These are phyloP conservation scores for Trichosporon coremiiforme DNA, from an alignment of 1,284 basidiomycete species.

Conservation along the genomic window DNA sequence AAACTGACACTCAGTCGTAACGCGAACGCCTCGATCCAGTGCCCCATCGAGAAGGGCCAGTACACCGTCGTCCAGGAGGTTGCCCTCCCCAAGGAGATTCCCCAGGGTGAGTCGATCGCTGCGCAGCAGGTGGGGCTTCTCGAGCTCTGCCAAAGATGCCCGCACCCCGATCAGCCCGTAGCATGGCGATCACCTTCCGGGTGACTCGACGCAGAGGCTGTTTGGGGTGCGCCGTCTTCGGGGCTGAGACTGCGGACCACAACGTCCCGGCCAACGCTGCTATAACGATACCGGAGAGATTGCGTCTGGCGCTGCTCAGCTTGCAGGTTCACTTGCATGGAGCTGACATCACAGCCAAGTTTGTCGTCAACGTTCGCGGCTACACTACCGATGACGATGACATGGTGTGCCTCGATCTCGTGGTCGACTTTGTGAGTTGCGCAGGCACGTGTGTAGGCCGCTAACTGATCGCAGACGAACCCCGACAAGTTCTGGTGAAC, in stretches of 20 bases:
- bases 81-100: conserved; percentile 82
- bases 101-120: conserved; percentile 64
- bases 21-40: conserved; percentile 51
- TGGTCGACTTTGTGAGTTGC: conserved; percentile 62
- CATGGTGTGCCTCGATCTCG: conserved; percentile 77
- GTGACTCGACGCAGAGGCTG: not conserved
- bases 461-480: not conserved
- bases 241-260: too few species aligned
- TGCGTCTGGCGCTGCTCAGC: not conserved
- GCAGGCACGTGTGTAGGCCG: not conserved
- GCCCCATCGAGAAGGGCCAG: conserved; percentile 65
- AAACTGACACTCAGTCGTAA: conserved; percentile 34
- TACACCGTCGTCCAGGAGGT: conserved; percentile 78
- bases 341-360: conserved; percentile 70
- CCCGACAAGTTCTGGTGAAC: conserved; percentile 11
- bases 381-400: conserved; percentile 77
- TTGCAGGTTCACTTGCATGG: not conserved
- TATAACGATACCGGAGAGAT: too few species aligned
- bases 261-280: too few species aligned
- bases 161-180: not conserved
- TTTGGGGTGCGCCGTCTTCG: too few species aligned
- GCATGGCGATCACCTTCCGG: not conserved
- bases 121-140: not conserved
- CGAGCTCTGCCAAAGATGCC: not conserved
- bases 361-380: conserved; percentile 70